Base-by-base conservation (phyloP, 2,329 filamentous ascomycete species). In the Fusarium begoniae region DNA sequence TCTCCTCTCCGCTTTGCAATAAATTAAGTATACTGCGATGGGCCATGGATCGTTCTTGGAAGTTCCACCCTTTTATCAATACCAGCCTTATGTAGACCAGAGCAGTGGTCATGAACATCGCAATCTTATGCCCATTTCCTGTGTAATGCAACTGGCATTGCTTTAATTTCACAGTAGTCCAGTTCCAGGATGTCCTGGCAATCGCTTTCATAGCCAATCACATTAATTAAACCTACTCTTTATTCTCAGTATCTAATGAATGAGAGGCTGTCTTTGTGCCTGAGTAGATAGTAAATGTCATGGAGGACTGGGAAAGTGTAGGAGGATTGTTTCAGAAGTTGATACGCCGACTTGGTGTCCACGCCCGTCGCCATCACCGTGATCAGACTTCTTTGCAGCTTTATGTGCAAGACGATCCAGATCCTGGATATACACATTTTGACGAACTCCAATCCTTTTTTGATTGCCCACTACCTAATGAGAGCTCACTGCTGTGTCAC, bases 251-350 rank as follows among this genome's bases (percentile, higher is more conserved):
- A 28, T 12, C 20, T 30, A 48, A 48, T 22, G 18, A 26, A 35
- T 28, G 24, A 10, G 28, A 55, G 14, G 15, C 37, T 43, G 15
- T 14, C 35, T n/a, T 55, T 28, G 26, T 41, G 12, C 20, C 37
- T 30, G 15, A 28, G 51, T 44, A 22, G 24, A 28, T 30, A 13
- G 28, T 8, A 28, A 28, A 51, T 51, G 8, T 5, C 22, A 10
- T 41, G 32, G 14, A 26, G 15, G 17, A 15, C 44, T 14, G 12
- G 2, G 20, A 37, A 37, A 37, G 35, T 37, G 63, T 68, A 53
- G 35, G 63, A 68, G 18, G 22, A 26, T 28, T 32, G 65, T 68
- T 68, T 68, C 65, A 37, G 45, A 67, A 60, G 22, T 48, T 38
- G 40, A 37, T 43, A 53, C 65, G 28, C 40, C 45, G 53, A 30